A percentile compares a stretch with the other conserved stretches of the same genome.
These are phyloP conservation scores for Euphorbia lathyris DNA, from an alignment of 345 rosid genomes.

Conservation along the genomic window DNA sequence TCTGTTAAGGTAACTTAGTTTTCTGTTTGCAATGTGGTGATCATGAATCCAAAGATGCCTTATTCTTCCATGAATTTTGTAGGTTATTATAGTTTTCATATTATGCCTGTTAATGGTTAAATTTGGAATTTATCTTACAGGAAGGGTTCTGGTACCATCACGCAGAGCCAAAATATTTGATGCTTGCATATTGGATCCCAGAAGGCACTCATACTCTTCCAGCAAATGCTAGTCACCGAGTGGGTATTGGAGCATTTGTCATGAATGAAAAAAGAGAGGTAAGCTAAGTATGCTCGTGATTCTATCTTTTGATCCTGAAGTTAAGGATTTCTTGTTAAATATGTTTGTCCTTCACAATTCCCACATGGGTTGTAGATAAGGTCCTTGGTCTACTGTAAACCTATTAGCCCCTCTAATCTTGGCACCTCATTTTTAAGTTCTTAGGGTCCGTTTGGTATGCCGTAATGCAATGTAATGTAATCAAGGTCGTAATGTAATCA, in stretches of 20 bases:
- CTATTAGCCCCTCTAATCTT: no score
- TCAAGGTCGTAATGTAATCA: no score
- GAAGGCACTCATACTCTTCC: slow-evolving; percentile 60
- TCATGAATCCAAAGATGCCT: neutral
- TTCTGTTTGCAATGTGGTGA: neutral
- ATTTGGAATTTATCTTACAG: slow-evolving; percentile 37
- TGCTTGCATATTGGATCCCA: slow-evolving; percentile 89
- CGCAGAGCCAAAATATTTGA: slow-evolving; percentile 74
- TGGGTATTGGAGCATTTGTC: slow-evolving; percentile 70
- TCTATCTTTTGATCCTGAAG: neutral
- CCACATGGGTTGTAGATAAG: no score
- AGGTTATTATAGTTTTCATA: neutral
- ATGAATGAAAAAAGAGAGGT: slow-evolving; percentile 81
- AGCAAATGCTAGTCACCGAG: slow-evolving; percentile 83
- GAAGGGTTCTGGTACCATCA: slow-evolving; percentile 95
- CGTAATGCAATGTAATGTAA: no score
- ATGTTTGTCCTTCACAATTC: no score
- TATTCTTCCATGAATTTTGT: neutral
- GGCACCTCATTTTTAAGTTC: no score
- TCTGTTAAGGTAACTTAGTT: slow-evolving; percentile 57
- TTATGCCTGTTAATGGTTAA: neutral
- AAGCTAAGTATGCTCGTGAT: slow-evolving; percentile 2
- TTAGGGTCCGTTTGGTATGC: no score
- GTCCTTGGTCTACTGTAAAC: no score
- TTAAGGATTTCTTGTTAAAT: neutral